Evolutionary conservation across 2,329 filamentous ascomycete genomes (phyloP), one percentile per base, ranked within the genome.

Genomic region (Pseudophaeomoniella oleicola): DNA sequence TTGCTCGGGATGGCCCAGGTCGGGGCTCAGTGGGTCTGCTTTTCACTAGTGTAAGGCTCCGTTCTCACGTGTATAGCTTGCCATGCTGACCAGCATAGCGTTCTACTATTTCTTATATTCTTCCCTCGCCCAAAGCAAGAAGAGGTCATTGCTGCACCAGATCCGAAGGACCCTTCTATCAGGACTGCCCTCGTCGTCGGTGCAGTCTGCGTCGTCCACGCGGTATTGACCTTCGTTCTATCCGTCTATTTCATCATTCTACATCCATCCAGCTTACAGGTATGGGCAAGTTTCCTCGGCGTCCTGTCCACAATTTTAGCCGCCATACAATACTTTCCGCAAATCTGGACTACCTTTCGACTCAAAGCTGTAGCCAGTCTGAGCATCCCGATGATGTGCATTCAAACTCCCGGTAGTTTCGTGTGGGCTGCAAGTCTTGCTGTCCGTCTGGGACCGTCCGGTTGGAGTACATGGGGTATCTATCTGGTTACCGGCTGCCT

Each of bases 381-480:
- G 48, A 94, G 85, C 51, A 90, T 98, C 39, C 80, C 85, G 3
- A 96, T 94, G 81, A 96, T 98, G 87, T 81, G 82, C 54, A 94
- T 98, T 19, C 90, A 98, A 57, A 94, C 88, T 0, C 90, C 90
- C 0, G 90, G 90, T 1, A 86, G 85, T 40, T 78, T 94, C 47
- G 63, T 98, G 4, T 96, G 93, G 61, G 86, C 88, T 0, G 78
- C 71, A 10, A 94, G 86, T 54, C 62, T 98, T 31, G 85, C 79
- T 35, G 75, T 73, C 5, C 72, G 90, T 32, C 69, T 94, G 14
- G 90, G 90, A 0, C 68, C 67, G 50, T 75, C 71, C 19, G 88
- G 88, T 0, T 98, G 90, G 90, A 94, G 87, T 58, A 85, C 86
- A 0, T 98, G 90, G 90, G 78, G 85, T 6, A 78, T 96, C 11